Conservation (phyloP, 2,329 filamentous ascomycete genomes). For the Penicillium sp. region DNA sequence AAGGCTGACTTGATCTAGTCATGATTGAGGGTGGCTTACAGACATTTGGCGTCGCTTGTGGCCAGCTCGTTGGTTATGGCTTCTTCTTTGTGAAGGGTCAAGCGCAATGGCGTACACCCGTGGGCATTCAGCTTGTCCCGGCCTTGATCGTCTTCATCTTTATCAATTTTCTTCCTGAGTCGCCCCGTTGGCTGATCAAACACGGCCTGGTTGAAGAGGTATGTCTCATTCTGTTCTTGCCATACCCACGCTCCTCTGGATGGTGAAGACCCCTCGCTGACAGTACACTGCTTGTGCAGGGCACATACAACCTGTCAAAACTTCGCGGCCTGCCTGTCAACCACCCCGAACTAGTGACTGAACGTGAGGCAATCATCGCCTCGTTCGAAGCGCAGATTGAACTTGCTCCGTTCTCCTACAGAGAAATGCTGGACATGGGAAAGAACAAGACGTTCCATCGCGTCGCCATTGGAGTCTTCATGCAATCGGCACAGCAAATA, state of each 20-base stretch:
- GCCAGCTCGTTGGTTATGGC: not conserved
- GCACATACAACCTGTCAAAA: not conserved
- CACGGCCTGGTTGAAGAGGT: conserved; percentile 5
- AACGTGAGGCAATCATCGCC: not conserved
- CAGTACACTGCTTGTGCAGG: not conserved
- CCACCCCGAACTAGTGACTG: not conserved
- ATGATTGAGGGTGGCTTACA: not conserved
- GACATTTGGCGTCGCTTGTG: not conserved
- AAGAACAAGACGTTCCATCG: conserved; percentile 6
- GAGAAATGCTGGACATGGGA: conserved; percentile 2
- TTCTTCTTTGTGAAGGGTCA: not conserved
- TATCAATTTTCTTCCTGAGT: conserved; percentile 8
- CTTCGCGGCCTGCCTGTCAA: not conserved
- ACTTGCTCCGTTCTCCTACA: conserved; percentile 2
- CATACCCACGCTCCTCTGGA: conserved; percentile 4
- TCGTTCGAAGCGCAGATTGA: not conserved
- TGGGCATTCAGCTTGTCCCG: conserved; percentile 6
- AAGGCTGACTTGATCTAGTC: not conserved
- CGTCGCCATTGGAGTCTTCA: conserved; percentile 7
- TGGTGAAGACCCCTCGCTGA: conserved; percentile 4
- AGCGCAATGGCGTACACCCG: conserved; percentile 5
- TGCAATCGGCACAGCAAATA: conserved; percentile 14
- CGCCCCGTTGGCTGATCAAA: conserved; percentile 6
- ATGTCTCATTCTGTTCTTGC: not conserved
- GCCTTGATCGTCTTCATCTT: conserved; percentile 1